phyloP scores from a whole-genome alignment of 192 early-diverging fungal genomes.

The Allomyces arbusculus region DNA sequence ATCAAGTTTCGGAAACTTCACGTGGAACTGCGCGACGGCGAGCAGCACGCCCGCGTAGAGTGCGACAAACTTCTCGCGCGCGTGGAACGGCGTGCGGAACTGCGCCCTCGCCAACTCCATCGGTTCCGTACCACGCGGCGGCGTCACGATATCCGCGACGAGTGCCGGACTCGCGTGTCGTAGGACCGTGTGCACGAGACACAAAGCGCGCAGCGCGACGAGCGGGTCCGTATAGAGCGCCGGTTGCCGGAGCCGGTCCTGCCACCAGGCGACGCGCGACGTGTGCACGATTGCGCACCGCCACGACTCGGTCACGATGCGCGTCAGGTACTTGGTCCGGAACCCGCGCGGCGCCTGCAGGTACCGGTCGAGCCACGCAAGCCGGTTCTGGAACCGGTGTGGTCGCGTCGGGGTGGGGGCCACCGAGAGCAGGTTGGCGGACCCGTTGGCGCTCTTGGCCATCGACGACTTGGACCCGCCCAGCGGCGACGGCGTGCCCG shows the following conservation, averaged over 20 bases:
- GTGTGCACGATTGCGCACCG: background rate
- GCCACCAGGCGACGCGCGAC: background rate
- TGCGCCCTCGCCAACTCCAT: background rate
- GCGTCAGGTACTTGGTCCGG: background rate
- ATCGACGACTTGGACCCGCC: too few relatives aligned
- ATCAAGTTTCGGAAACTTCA: too few relatives aligned
- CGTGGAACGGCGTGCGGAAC: background rate
- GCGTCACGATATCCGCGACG: background rate
- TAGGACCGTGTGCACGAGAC: background rate
- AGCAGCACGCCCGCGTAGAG: background rate
- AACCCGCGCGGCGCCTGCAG: background rate
- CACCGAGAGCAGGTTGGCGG: too few relatives aligned
- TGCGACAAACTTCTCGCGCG: background rate
- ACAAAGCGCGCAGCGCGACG: background rate
- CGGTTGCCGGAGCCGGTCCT: background rate
- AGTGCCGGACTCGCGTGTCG: background rate
- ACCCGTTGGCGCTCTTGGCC: too few relatives aligned
- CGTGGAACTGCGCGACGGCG: background rate
- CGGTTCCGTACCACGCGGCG: background rate
- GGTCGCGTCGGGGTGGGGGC: too few relatives aligned
- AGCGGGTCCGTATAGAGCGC: background rate
- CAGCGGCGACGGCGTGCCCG: too few relatives aligned
- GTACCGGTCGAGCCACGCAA: background rate
- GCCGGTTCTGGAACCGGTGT: too few relatives aligned
- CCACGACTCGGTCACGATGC: background rate